A percentile compares a stretch with the other conserved stretches of the same genome.
Evolutionary conservation across 495 filamentous ascomycete species (phyloP).

Genomic region (Penicillium coffeae): DNA sequence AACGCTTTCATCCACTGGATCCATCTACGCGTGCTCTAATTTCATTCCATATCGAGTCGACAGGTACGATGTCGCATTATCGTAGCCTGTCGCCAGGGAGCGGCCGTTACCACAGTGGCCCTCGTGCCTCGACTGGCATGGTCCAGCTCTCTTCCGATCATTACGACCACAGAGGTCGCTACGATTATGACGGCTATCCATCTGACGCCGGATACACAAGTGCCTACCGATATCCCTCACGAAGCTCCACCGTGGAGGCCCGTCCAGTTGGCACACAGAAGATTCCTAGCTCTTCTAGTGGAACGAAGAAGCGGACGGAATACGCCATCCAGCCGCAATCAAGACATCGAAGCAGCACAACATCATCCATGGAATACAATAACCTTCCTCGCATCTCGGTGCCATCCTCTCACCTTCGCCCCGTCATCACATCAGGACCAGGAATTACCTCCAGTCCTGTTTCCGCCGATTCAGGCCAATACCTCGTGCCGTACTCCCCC

Average conservation of each 20-base stretch:
- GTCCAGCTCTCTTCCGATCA: constrained; percentile 37
- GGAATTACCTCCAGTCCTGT: constrained; percentile 31
- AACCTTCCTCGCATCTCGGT: constrained; percentile 24
- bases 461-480: constrained; percentile 22
- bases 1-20: neutral
- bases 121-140: constrained; percentile 48
- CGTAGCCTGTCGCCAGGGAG: constrained; percentile 32
- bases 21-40: neutral
- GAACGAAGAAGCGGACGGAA: constrained; percentile 38
- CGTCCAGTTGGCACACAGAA: constrained; percentile 34
- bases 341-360: constrained; percentile 34
- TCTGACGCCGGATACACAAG: constrained; percentile 31
- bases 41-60: neutral
- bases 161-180: constrained; percentile 26
- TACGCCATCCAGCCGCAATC: constrained; percentile 39
- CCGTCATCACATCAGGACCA: constrained; percentile 26
- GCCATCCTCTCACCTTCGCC: constrained; percentile 26
- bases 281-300: constrained; percentile 30
- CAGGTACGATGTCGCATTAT: constrained; percentile 4
- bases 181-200: constrained; percentile 32
- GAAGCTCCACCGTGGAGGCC: constrained; percentile 30
- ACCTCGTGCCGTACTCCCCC: constrained; percentile 27
- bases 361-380: constrained; percentile 26
- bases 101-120: constrained; percentile 30
- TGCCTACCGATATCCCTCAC: constrained; percentile 27